Conservation (phyloP, 176 grass and related monocot genomes). For the Eleusine indica region DNA sequence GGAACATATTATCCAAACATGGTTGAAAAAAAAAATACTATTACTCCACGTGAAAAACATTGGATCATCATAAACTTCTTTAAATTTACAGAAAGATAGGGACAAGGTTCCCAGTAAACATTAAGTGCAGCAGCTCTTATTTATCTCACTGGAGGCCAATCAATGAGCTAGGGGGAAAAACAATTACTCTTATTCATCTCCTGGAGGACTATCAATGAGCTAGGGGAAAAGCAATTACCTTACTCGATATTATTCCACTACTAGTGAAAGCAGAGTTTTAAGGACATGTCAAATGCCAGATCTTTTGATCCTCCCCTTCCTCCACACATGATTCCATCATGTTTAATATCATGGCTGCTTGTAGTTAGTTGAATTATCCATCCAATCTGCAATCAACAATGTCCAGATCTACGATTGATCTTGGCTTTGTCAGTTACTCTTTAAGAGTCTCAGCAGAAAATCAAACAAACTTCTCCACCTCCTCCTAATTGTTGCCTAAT, state of each 20-base stretch:
- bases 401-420: constrained; percentile 47
- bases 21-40: too few relatives aligned
- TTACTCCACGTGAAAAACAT: not conserved
- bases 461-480: constrained; percentile 22
- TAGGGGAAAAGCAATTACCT: not conserved
- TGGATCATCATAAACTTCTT: not conserved
- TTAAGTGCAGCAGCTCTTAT: too few relatives aligned
- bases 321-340: constrained; percentile 51
- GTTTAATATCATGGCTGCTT: constrained; percentile 40
- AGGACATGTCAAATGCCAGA: constrained; percentile 47
- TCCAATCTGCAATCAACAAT: constrained; percentile 43
- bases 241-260: constrained; percentile 11
- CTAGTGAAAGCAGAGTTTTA: constrained; percentile 31
- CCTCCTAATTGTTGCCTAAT: not conserved
- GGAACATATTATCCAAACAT: too few relatives aligned
- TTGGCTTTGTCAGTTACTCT: constrained; percentile 39
- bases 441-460: constrained; percentile 7
- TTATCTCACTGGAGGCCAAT: too few relatives aligned
- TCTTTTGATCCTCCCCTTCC: constrained; percentile 45
- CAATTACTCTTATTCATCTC: too few relatives aligned
- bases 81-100: not conserved
- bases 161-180: not conserved
- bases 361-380: constrained; percentile 39
- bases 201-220: not conserved
- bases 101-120: too few relatives aligned